These are phyloP conservation scores for Chaetomiaceae sp. DNA, from an alignment of 2,329 filamentous ascomycete genomes.

Conservation along the genomic window DNA sequence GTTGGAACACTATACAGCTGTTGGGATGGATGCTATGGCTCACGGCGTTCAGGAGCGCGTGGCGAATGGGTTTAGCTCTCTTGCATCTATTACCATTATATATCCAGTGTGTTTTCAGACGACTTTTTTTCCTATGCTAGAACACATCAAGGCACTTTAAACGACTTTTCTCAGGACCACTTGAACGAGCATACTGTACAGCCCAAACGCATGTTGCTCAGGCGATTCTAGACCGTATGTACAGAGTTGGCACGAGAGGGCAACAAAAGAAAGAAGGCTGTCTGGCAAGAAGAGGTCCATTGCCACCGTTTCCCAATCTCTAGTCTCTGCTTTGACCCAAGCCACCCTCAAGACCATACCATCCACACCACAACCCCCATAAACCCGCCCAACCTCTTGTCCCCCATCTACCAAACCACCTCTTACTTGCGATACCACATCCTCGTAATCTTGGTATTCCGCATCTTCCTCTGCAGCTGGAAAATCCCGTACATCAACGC, in stretches of 20 bases:
- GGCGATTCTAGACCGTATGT: slow-evolving; percentile 6
- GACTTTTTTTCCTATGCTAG: too few species aligned
- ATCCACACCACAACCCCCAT: background rate
- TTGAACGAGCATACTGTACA: slow-evolving; percentile 3
- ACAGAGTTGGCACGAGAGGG: background rate
- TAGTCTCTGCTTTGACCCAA: background rate
- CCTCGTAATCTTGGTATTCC: slow-evolving; percentile 43
- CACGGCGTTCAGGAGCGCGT: slow-evolving; percentile 9
- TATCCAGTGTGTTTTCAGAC: background rate
- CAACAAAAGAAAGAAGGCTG: background rate
- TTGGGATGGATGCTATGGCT: slow-evolving; percentile 1
- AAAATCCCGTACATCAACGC: slow-evolving; percentile 56
- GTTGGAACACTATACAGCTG: background rate
- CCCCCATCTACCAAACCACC: background rate
- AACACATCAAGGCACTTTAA: too few species aligned
- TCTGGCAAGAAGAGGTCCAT: background rate
- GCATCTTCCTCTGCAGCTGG: slow-evolving; percentile 66
- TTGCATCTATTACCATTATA: background rate
- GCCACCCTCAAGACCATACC: background rate
- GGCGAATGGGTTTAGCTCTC: background rate
- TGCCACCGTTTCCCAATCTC: background rate
- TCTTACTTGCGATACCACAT: slow-evolving; percentile 52
- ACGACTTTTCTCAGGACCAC: too few species aligned
- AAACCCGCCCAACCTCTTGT: background rate
- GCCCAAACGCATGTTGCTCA: background rate